Conservation (phyloP, 1,139 yeast genomes). For the Torulaspora globosa region DNA sequence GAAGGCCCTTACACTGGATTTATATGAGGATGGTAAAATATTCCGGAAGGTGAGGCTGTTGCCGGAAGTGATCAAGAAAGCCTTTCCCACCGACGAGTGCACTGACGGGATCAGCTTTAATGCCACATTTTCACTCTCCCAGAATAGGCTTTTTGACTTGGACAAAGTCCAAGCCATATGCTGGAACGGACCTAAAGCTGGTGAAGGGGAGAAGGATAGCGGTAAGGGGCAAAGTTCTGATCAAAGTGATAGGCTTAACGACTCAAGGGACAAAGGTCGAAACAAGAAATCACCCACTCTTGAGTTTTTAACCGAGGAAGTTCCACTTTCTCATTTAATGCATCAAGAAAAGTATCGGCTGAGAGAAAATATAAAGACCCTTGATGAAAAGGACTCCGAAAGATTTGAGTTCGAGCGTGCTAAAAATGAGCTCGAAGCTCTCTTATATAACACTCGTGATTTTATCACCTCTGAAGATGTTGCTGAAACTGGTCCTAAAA, state of each 20-base stretch:
- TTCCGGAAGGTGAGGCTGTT: slow-evolving; percentile 41
- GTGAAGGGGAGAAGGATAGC: slow-evolving; percentile 13
- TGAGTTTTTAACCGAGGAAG: slow-evolving; percentile 35
- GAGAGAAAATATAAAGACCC: slow-evolving; percentile 25
- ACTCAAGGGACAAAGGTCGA: background rate
- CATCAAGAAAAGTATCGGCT: slow-evolving; percentile 39
- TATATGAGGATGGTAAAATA: slow-evolving; percentile 54
- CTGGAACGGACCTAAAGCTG: slow-evolving; percentile 13
- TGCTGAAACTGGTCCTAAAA: slow-evolving; percentile 38
- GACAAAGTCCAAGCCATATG: slow-evolving; percentile 45
- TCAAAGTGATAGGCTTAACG: background rate
- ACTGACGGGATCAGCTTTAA: slow-evolving; percentile 43
- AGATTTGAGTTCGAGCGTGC: slow-evolving; percentile 47
- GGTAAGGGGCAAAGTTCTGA: slow-evolving; percentile 1
- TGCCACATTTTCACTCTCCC: slow-evolving; percentile 47
- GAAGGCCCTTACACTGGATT: slow-evolving; percentile 42
- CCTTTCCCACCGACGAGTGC: slow-evolving; percentile 44
- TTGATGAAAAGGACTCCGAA: slow-evolving; percentile 44
- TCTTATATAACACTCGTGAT: slow-evolving; percentile 54
- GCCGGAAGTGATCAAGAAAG: slow-evolving; percentile 31
- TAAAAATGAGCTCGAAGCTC: slow-evolving; percentile 54
- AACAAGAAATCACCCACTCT: background rate
- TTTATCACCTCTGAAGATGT: slow-evolving; percentile 48
- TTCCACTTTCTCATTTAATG: slow-evolving; percentile 47
- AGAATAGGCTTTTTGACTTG: slow-evolving; percentile 50